Evolutionary conservation across 2,329 filamentous ascomycete species (phyloP).

Genomic region (Tolypocladium guangdongense): DNA sequence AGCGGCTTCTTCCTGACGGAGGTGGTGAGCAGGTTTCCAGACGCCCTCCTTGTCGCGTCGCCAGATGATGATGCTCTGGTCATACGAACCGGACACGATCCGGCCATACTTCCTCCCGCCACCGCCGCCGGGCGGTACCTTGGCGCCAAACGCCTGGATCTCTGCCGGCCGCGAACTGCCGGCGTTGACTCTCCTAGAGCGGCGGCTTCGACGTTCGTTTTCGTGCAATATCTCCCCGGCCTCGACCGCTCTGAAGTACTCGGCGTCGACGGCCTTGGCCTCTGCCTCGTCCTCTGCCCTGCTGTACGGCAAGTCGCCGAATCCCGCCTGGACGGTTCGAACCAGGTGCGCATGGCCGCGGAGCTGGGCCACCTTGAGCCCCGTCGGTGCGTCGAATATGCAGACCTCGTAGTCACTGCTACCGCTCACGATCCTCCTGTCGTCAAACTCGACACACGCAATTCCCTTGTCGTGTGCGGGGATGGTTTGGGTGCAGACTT

Average conservation of each 20-base stretch:
- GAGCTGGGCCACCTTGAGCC: slow-evolving; percentile 81
- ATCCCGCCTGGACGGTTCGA: slow-evolving; percentile 88
- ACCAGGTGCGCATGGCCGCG: slow-evolving; percentile 76
- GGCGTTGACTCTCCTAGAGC: slow-evolving; percentile 45
- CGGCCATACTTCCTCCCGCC: slow-evolving; percentile 81
- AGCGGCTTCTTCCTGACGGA: slow-evolving; percentile 64
- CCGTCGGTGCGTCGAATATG: slow-evolving; percentile 80
- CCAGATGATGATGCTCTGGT: slow-evolving; percentile 94
- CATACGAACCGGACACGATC: slow-evolving; percentile 96
- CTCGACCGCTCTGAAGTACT: slow-evolving; percentile 54
- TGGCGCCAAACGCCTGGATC: slow-evolving; percentile 71
- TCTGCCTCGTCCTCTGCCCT: slow-evolving; percentile 62
- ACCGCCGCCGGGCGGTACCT: slow-evolving; percentile 81
- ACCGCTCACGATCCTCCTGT: slow-evolving; percentile 83
- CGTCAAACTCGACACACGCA: slow-evolving; percentile 94
- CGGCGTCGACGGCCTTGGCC: slow-evolving; percentile 60
- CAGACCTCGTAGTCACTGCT: slow-evolving; percentile 95
- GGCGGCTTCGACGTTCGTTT: slow-evolving; percentile 18
- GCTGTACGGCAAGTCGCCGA: slow-evolving; percentile 77
- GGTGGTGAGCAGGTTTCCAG: slow-evolving; percentile 68
- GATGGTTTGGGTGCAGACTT: slow-evolving; percentile 65
- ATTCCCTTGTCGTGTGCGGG: slow-evolving; percentile 90
- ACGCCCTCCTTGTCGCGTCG: slow-evolving; percentile 72
- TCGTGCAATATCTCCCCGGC: slow-evolving; percentile 34
- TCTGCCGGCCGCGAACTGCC: slow-evolving; percentile 67